Evolutionary conservation across 768 basidiomycete genomes (phyloP).

Genomic region (Leccinellum rugosiceps): DNA sequence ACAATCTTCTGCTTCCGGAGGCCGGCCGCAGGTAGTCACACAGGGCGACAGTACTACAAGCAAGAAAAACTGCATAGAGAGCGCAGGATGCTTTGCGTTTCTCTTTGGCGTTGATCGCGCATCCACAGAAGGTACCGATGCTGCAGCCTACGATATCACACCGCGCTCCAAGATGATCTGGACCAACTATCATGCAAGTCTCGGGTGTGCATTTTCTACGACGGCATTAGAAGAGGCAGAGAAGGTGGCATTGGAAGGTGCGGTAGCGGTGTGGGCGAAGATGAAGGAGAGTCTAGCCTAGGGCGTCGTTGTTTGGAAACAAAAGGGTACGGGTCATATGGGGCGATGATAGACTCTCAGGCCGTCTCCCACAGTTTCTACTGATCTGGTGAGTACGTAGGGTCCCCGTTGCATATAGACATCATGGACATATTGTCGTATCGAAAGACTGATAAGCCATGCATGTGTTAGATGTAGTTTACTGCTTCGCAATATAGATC

Average conservation of each 20-base stretch:
- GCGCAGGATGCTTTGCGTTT: conserved; percentile 70
- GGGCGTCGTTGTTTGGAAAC: conserved; percentile 5
- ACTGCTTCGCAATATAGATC: too few species aligned
- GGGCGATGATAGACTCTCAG: neutral
- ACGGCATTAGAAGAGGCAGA: conserved; percentile 42
- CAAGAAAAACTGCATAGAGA: conserved; percentile 29
- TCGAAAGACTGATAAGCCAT: neutral
- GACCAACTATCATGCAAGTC: conserved; percentile 19
- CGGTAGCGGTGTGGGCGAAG: conserved; percentile 42
- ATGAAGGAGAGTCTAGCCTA: conserved; percentile 43
- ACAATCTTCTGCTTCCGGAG: conserved; percentile 16
- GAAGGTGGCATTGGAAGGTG: conserved; percentile 47
- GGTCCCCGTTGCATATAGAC: neutral
- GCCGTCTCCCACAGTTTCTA: neutral
- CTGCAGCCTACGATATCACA: neutral
- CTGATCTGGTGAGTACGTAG: neutral
- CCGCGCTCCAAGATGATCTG: conserved; percentile 30
- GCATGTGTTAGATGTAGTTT: neutral
- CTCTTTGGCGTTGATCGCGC: conserved; percentile 34
- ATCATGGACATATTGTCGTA: neutral
- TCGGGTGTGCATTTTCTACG: conserved; percentile 35
- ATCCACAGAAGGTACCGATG: neutral
- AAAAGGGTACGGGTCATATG: neutral
- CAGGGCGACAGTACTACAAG: conserved; percentile 32
- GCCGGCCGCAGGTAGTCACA: conserved; percentile 37